Evolutionary conservation across 2,329 filamentous ascomycete genomes (phyloP).

Genomic region (Seiridium cupressi): DNA sequence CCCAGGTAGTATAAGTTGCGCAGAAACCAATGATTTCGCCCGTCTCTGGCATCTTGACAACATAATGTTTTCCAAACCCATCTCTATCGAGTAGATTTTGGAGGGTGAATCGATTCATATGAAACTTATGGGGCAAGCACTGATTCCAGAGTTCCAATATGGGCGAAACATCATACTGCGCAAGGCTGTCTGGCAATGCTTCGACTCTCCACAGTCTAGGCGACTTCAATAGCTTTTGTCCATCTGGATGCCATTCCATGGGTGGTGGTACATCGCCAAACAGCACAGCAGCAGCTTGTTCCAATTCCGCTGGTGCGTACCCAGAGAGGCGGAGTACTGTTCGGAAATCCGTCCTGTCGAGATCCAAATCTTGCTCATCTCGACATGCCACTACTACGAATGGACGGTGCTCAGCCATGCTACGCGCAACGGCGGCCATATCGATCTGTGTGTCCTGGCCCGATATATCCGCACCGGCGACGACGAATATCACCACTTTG

Average conservation of each 20-base stretch:
- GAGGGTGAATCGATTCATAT: conserved; percentile 40
- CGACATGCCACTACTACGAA: conserved; percentile 54
- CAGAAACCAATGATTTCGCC: conserved; percentile 53
- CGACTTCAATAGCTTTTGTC: conserved; percentile 24
- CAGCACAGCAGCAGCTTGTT: conserved; percentile 49
- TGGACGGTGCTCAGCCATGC: conserved; percentile 45
- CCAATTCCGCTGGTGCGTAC: conserved; percentile 45
- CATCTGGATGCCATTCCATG: background rate
- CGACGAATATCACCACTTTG: conserved; percentile 59
- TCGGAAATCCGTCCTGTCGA: conserved; percentile 42
- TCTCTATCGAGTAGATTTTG: conserved; percentile 48
- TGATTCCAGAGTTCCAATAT: conserved; percentile 47
- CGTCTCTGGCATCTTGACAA: conserved; percentile 47
- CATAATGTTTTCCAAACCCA: conserved; percentile 56
- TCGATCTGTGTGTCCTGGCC: conserved; percentile 52
- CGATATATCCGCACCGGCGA: conserved; percentile 45
- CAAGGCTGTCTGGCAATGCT: conserved; percentile 35
- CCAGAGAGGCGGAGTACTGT: conserved; percentile 49
- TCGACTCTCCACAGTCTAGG: conserved; percentile 40
- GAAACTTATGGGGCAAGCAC: conserved; percentile 43
- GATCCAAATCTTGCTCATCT: conserved; percentile 35
- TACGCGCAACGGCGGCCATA: conserved; percentile 43
- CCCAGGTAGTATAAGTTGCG: conserved; percentile 58
- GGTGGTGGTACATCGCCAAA: conserved; percentile 37
- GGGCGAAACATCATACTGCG: conserved; percentile 31